Conservation (phyloP, 2,329 filamentous ascomycete genomes). For the Colletotrichum cordylinicola region DNA sequence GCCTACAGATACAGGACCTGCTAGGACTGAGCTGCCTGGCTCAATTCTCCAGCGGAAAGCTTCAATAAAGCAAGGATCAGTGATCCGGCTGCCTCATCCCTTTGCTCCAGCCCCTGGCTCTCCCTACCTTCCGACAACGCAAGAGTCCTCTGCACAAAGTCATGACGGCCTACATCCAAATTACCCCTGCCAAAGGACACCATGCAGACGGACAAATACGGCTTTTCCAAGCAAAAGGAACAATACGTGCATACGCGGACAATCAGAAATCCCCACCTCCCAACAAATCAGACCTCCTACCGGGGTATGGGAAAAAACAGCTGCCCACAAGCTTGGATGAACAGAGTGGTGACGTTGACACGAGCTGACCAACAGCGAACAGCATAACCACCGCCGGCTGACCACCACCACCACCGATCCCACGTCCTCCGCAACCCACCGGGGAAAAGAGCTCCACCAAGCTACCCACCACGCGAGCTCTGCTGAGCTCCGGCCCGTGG, state of each 20-base stretch:
- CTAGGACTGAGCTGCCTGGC: not conserved
- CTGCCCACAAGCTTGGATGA: slow-evolving; percentile 3
- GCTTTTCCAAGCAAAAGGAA: not conserved
- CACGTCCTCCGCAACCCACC: not conserved
- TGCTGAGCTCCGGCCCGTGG: not conserved
- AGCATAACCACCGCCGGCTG: not conserved
- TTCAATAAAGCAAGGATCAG: slow-evolving; percentile 9
- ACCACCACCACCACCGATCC: not conserved
- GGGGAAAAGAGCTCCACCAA: slow-evolving; percentile 7
- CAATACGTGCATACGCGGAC: not conserved
- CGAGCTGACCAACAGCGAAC: not conserved
- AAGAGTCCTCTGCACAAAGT: slow-evolving; percentile 3
- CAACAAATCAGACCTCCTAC: not conserved
- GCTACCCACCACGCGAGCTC: slow-evolving; percentile 7
- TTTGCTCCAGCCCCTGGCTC: not conserved
- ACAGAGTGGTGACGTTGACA: slow-evolving; percentile 19
- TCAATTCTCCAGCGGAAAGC: not conserved
- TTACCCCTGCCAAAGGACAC: not conserved
- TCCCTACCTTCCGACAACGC: slow-evolving; percentile 8
- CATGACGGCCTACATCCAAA: slow-evolving; percentile 16
- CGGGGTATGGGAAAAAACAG: not conserved
- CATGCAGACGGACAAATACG: slow-evolving; percentile 2
- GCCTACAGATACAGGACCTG: not conserved
- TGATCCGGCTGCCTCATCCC: not conserved
- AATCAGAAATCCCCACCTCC: not conserved